Evolutionary conservation across 495 filamentous ascomycete genomes (phyloP).

Genomic region (Astrocystis sublimbata): DNA sequence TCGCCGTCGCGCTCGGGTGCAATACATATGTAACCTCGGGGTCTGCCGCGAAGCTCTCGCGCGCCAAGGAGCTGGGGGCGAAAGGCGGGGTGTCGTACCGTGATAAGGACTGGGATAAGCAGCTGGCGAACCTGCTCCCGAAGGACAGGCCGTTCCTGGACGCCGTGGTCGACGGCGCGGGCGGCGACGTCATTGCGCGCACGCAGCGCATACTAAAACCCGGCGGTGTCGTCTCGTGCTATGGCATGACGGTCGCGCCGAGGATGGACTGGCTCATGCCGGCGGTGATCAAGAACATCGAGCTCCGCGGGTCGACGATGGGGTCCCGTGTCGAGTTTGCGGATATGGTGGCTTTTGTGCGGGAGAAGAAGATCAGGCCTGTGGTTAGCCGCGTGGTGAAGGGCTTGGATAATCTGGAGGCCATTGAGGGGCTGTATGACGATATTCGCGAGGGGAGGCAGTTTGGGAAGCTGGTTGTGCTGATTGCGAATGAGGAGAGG

Average conservation of each 20-base stretch:
- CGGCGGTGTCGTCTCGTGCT: slow-evolving; percentile 68
- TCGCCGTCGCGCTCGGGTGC: slow-evolving; percentile 65
- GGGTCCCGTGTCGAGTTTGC: slow-evolving; percentile 72
- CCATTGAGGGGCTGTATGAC: slow-evolving; percentile 68
- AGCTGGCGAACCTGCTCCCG: slow-evolving; percentile 59
- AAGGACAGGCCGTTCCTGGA: slow-evolving; percentile 61
- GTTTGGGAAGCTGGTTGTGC: slow-evolving; percentile 75
- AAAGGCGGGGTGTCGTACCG: slow-evolving; percentile 69
- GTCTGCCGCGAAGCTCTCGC: slow-evolving; percentile 63
- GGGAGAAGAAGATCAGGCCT: slow-evolving; percentile 60
- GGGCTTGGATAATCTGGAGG: slow-evolving; percentile 65
- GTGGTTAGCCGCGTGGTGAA: slow-evolving; percentile 63
- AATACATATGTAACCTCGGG: slow-evolving; percentile 71
- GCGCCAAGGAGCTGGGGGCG: slow-evolving; percentile 65
- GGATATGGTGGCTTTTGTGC: slow-evolving; percentile 76
- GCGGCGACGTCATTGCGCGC: slow-evolving; percentile 67
- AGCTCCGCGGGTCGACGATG: slow-evolving; percentile 72
- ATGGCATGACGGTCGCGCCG: slow-evolving; percentile 77
- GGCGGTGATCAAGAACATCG: slow-evolving; percentile 74
- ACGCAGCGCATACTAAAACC: slow-evolving; percentile 57
- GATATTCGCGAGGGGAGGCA: slow-evolving; percentile 75
- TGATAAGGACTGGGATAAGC: slow-evolving; percentile 66
- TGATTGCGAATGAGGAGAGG: slow-evolving; percentile 32
- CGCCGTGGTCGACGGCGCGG: slow-evolving; percentile 74
- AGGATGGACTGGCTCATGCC: slow-evolving; percentile 71